phyloP scores from a whole-genome alignment of 2,329 filamentous ascomycete genomes.

The Pseudocercospora pini-densiflorae region DNA sequence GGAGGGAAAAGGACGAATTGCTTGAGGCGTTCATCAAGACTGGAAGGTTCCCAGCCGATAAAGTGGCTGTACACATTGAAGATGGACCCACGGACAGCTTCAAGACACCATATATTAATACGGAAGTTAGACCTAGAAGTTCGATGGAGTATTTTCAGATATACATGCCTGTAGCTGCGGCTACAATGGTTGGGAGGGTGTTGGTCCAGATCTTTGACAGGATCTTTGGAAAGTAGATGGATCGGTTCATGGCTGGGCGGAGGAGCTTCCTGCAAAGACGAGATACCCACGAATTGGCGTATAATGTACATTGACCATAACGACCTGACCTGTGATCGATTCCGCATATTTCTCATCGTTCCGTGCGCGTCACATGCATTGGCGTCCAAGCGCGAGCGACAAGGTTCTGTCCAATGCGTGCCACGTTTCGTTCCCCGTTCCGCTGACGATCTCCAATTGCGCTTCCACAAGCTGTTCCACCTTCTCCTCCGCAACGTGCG shows the following conservation, averaged over 20 bases:
- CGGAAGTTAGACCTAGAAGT: constrained; percentile 47
- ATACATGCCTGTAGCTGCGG: constrained; percentile 45
- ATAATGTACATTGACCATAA: constrained; percentile 1
- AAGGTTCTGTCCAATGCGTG: background rate
- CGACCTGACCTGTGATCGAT: background rate
- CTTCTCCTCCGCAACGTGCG: background rate
- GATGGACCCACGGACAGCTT: constrained; percentile 35
- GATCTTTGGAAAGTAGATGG: constrained; percentile 21
- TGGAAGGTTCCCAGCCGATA: constrained; percentile 80
- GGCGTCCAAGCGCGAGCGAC: background rate
- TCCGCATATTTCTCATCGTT: background rate
- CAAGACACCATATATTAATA: constrained; percentile 53
- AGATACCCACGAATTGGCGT: constrained; percentile 4
- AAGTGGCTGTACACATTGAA: constrained; percentile 42
- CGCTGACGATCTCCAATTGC: background rate
- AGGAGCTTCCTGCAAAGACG: constrained; percentile 7
- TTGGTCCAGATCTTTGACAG: constrained; percentile 39
- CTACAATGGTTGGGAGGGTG: constrained; percentile 42
- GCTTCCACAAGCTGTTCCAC: background rate
- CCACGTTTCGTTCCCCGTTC: constrained; percentile 2
- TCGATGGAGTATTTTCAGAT: constrained; percentile 51
- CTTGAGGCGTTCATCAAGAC: constrained; percentile 76
- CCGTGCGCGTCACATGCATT: background rate
- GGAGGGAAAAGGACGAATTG: constrained; percentile 88
- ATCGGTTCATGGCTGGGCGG: background rate